These are phyloP conservation scores for Backusella australiensis DNA, from an alignment of 192 early-diverging fungal species.

Conservation along the genomic window DNA sequence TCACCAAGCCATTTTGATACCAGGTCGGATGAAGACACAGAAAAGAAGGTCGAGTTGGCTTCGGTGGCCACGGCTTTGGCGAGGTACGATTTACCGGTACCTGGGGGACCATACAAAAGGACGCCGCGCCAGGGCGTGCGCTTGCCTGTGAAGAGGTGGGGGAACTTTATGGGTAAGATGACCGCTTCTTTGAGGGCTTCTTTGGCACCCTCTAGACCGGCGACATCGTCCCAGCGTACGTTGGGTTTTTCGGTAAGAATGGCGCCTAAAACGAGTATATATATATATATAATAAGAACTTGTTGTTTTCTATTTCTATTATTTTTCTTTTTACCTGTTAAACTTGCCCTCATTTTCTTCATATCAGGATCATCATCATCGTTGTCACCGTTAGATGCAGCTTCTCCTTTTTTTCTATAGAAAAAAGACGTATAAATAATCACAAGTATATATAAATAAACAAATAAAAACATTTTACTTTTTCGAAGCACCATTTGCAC, in stretches of 20 bases:
- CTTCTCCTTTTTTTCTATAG: constrained; percentile 30
- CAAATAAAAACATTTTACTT: constrained; percentile 29
- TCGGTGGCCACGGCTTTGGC: constrained; percentile 99
- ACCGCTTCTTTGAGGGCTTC: constrained; percentile 98
- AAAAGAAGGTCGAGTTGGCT: constrained; percentile 94
- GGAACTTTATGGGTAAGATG: constrained; percentile 97
- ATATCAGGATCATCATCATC: constrained; percentile 72
- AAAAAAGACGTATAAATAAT: neutral
- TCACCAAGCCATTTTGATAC: constrained; percentile 99
- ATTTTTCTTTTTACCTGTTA: constrained; percentile 41
- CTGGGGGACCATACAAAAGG: constrained; percentile 94
- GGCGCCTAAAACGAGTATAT: constrained; percentile 48
- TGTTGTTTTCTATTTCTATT: neutral
- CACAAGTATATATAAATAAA: neutral
- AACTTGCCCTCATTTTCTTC: constrained; percentile 69
- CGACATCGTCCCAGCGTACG: constrained; percentile 96
- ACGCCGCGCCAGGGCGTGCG: constrained; percentile 97
- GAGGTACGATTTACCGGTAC: constrained; percentile 96
- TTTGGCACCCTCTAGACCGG: constrained; percentile 93
- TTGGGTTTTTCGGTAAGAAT: constrained; percentile 97
- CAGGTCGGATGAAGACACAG: constrained; percentile 95
- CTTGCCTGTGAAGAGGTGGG: constrained; percentile 93
- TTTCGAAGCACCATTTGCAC: constrained; percentile 46
- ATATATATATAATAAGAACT: neutral
- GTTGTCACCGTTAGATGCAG: constrained; percentile 42